Percentiles rank a stretch among this genome's conserved stretches.
phyloP scores from a whole-genome alignment of 2,329 filamentous ascomycete species.

The Sclerotinia sclerotiorum region DNA sequence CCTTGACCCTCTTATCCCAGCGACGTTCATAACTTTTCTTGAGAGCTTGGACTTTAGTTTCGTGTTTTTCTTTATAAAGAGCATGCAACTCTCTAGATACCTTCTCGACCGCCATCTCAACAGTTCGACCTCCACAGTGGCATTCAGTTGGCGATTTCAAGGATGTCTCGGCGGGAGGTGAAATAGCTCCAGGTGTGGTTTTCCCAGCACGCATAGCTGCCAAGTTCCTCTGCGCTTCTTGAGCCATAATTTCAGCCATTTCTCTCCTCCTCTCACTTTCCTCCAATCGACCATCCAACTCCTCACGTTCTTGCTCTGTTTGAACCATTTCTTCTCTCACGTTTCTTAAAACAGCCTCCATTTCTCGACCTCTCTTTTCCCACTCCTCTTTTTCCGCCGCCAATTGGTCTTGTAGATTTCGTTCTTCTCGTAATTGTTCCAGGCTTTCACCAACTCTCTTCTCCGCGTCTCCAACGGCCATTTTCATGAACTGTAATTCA shows the following conservation, averaged over 20 bases:
- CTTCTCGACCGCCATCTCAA: conserved; percentile 83
- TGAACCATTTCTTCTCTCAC: conserved; percentile 79
- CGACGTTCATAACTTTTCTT: conserved; percentile 82
- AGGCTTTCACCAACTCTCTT: conserved; percentile 83
- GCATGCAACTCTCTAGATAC: conserved; percentile 91
- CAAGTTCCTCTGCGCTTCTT: conserved; percentile 74
- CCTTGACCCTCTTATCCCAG: conserved; percentile 83
- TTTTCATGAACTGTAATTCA: conserved; percentile 82
- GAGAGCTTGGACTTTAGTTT: conserved; percentile 89
- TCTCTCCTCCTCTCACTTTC: conserved; percentile 74
- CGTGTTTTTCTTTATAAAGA: conserved; percentile 95
- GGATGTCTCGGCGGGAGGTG: conserved; percentile 41
- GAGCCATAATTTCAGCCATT: conserved; percentile 71
- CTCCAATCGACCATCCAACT: conserved; percentile 71
- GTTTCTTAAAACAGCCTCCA: conserved; percentile 76
- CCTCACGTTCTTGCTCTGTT: conserved; percentile 77
- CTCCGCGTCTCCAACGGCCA: conserved; percentile 86
- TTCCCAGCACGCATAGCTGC: conserved; percentile 69
- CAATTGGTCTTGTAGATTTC: conserved; percentile 66
- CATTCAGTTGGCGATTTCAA: conserved; percentile 38
- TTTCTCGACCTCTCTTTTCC: conserved; percentile 82
- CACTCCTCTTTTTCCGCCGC: conserved; percentile 75
- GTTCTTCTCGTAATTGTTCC: conserved; percentile 79
- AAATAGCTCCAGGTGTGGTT: conserved; percentile 36
- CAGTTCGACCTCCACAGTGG: conserved; percentile 52